A percentile compares a stretch with the other conserved stretches of the same genome.
These are phyloP conservation scores for Trichoderma asperelloides DNA, from an alignment of 495 filamentous ascomycete species.

Conservation along the genomic window DNA sequence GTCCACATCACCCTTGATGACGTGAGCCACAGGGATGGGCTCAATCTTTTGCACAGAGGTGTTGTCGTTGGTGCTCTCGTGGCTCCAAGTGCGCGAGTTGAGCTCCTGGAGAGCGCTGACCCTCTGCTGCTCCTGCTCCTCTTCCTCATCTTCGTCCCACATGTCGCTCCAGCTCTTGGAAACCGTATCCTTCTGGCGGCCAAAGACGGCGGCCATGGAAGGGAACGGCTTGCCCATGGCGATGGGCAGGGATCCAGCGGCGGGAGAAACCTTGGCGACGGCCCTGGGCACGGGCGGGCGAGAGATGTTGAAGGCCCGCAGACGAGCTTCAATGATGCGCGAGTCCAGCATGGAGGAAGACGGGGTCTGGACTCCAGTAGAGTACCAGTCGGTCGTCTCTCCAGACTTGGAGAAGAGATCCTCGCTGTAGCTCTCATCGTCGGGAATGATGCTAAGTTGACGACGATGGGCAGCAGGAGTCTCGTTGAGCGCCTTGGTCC, in stretches of 20 bases:
- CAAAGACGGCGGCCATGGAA: conserved; percentile 69
- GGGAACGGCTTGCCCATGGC: conserved; percentile 51
- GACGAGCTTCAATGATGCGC: conserved; percentile 63
- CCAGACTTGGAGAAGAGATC: conserved; percentile 82
- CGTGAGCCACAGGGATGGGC: conserved; percentile 19
- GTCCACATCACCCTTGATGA: conserved; percentile 39
- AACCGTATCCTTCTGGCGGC: conserved; percentile 60
- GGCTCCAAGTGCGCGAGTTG: conserved; percentile 74
- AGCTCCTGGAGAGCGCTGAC: conserved; percentile 51
- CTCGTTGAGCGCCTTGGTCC: conserved; percentile 83
- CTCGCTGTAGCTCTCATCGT: conserved; percentile 67
- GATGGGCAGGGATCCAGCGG: conserved; percentile 72
- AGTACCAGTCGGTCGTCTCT: conserved; percentile 64
- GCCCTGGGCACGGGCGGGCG: conserved; percentile 26
- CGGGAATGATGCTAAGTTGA: conserved; percentile 79
- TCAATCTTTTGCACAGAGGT: conserved; percentile 9
- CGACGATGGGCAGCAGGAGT: conserved; percentile 57
- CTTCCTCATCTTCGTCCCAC: conserved; percentile 82
- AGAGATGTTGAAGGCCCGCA: conserved; percentile 46
- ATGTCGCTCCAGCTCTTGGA: conserved; percentile 98
- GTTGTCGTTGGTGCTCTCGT: conserved; percentile 55
- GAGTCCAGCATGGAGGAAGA: conserved; percentile 74
- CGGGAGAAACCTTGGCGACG: conserved; percentile 24
- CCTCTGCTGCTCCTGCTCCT: conserved; percentile 51
- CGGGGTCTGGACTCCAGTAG: conserved; percentile 54